Base-by-base conservation (phyloP, 768 basidiomycete species). In the Galerina sulciceps region DNA sequence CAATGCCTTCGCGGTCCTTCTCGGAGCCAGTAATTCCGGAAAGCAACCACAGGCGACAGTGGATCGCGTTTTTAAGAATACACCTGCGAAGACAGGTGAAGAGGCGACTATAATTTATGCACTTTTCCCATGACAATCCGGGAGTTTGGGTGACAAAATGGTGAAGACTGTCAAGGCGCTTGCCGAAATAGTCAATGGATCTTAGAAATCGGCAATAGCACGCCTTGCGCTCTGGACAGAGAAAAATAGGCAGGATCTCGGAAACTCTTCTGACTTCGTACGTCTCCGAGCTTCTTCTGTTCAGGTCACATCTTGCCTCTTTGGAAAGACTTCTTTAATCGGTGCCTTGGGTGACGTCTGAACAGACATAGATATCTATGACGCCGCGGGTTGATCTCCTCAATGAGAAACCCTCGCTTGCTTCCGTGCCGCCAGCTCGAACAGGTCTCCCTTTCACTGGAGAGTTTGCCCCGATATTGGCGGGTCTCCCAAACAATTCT, bases 161-260 rank as follows among this genome's bases (percentile, higher is more conserved):
- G 35, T 37, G 42, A 49, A 18, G 41, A 40, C 10, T 23, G 5
- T 20, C 49, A 36, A 51, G 40, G 49, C 37, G 37, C 49, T 37
- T 49, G 52, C 51, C 52, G 47, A 48, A 37, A 36, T 20, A 38
- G 49, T 51, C 49, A 38, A 17, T 20, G 42, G 26, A 43, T 35
- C 22, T 41, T 23, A 58, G 48, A 49, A 48, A 55, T 55, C 48
- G 53, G 48, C 59, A 48, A 53, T 59, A 53, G 44, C 59, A 55
- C 53, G 59, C 41, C 59, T 50, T 55, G 36, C 57, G 22, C 47
- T 53, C n/a, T 51, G 41, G 52, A 47, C 17, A 38, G 18, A 46
- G 43, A 55, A 62, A 62, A 62, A 59, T 47, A 57, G 47, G 50
- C 60, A 51, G 60, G 60, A 66, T 66, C 65, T 66, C 62, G 53